Base-by-base conservation (phyloP, 352 stramenopile species). In the Aphanomyces stellatus region DNA sequence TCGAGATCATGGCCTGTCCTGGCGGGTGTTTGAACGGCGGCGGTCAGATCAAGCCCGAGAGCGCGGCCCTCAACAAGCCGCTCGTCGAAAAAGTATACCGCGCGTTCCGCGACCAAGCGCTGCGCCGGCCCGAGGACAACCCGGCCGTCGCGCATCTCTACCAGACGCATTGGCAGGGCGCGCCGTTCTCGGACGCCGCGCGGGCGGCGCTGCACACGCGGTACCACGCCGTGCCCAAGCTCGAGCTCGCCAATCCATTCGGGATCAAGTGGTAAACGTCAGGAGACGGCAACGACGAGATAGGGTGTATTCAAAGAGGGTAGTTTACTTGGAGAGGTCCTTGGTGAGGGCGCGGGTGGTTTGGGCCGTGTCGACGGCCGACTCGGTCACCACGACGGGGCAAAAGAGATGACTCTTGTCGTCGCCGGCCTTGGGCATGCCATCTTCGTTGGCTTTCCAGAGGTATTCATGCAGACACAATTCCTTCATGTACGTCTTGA, bases 1-100 rank as follows among this genome's bases (percentile, higher is more conserved):
- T 99, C 11, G 97, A 99, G 80, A 93, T 98, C 68, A 99, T 99
- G 96, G 97, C 97, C 51, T 99, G 97, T 69, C 96, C 96, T n/a
- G 95, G 89, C 55, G 97, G 97, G 6, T 99, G 97, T 69, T 73
- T 98, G 40, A 99, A 99, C 73, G 97, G 97, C 60, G 97, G 97
- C 37, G 97, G 96, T 15, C 95, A 98, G 76, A 91, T 96, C 71
- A 90, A 85, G 65, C 81, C 85, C 79, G 69, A 85, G 72, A 48
- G 88, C 78, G 27, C 62, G 88, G 25, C 60, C 83, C 51, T 72
- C 81, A 0, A 76, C 80, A 2, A 68, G n/a, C 74, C 79, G 51
- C 56, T 91, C 68, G 72, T 95, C 24, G 70, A 76, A 0, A 86
- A 78, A n/a, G 80, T 94, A 51, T 88, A 76, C 25, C 71, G 25